Evolutionary conservation across 2,329 filamentous ascomycete genomes (phyloP), one percentile per base, ranked within the genome.

Genomic region (Colletotrichum acutatum): DNA sequence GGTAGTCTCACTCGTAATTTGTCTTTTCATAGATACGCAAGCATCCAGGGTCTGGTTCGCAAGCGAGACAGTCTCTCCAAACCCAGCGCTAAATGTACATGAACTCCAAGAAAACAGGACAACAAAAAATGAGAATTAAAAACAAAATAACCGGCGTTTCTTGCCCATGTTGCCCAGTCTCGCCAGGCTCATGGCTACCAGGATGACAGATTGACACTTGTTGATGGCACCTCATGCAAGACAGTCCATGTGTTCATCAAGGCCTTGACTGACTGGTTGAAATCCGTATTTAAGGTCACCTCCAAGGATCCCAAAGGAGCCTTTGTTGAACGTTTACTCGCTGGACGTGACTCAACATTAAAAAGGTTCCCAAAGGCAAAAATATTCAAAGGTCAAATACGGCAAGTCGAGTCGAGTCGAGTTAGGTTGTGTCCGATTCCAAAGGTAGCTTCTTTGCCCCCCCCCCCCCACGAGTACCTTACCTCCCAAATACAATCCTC

Each of bases 221-320:
- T 49, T 46, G 32, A 24, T 66, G 54, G 28, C 66, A 53, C 61
- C 32, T 37, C 64, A 65, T 69, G 66, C 66, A 60, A 59, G 66
- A 60, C 66, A 59, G 66, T 65, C 53, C 70, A 72, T 72, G 65
- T 69, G 59, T 69, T 49, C 59, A 56, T n/a, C 22, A 54, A 12
- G 32, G 42, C 66, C 42, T 19, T 30, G 22, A 5, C 22, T 64
- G 59, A 72, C 59, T 69, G 66, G 69, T n/a, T 32, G 46, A 34
- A n/a, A n/a, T 37, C 24, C n/a, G 24, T 22, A 61, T 32, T 30
- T 30, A 6, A 11, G 53, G 63, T 14, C 42, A 46, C 26, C 32
- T 46, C 30, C 42, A 7, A 62, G 22, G 19, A 19, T 32, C 22
- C 37, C 42, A 30, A 49, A 49, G 2, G 30, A 58, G 57, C 5